A percentile compares a stretch with the other conserved stretches of the same genome.
Evolutionary conservation across 2,329 filamentous ascomycete species (phyloP).

Genomic region (Alternaria metachromatica): DNA sequence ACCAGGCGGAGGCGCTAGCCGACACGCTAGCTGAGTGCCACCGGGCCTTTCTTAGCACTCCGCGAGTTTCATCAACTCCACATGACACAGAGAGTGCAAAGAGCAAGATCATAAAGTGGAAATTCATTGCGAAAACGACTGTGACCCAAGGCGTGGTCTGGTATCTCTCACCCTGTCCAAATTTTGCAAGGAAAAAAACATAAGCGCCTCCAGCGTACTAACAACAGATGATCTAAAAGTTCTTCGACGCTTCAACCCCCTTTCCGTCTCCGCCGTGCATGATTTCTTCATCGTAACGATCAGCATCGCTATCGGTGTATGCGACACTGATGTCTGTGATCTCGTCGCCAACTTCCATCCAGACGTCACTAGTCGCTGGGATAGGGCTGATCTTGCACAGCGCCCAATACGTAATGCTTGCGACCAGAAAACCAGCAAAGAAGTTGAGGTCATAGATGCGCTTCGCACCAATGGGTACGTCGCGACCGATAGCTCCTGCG

Average conservation of each 20-base stretch:
- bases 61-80: neutral
- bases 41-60: neutral
- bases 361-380: constrained; percentile 74
- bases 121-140: constrained; percentile 3
- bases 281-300: constrained; percentile 37
- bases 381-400: constrained; percentile 75
- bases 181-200: neutral
- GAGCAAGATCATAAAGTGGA: neutral
- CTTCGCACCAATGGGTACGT: constrained; percentile 77
- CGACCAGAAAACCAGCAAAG: constrained; percentile 81
- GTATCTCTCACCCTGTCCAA: constrained; percentile 7
- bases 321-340: constrained; percentile 37
- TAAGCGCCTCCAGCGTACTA: neutral
- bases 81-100: neutral
- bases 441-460: constrained; percentile 94
- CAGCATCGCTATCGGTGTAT: constrained; percentile 31
- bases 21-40: neutral
- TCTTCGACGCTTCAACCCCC: constrained; percentile 14
- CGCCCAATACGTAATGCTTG: constrained; percentile 69
- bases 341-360: constrained; percentile 74
- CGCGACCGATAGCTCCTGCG: constrained; percentile 74
- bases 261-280: constrained; percentile 29
- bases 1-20: neutral
- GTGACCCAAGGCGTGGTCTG: constrained; percentile 14
- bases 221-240: constrained; percentile 9